Conservation (phyloP, 2,329 filamentous ascomycete genomes). For the Boeremia exigua region DNA sequence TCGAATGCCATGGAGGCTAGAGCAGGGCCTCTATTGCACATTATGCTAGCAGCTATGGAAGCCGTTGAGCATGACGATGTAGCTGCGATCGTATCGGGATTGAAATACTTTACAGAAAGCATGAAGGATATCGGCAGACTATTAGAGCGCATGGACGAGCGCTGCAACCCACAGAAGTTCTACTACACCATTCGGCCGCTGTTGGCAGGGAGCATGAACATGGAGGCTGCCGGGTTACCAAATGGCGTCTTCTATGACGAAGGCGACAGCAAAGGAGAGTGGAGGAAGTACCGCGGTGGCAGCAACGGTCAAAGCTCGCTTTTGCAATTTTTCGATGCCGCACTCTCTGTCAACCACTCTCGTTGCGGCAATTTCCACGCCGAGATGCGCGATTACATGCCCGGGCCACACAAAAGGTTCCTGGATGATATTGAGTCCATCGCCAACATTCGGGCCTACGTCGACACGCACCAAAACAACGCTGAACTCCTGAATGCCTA, state of each 20-base stretch:
- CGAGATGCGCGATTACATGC: conserved; percentile 64
- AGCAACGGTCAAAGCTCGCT: conserved; percentile 63
- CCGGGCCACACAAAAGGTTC: conserved; percentile 59
- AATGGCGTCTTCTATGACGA: conserved; percentile 61
- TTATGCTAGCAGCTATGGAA: conserved; percentile 56
- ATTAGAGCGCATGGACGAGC: conserved; percentile 59
- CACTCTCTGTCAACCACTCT: conserved; percentile 58
- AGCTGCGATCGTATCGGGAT: conserved; percentile 46
- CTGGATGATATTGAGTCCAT: conserved; percentile 54
- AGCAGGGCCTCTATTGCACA: conserved; percentile 54
- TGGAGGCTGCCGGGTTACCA: conserved; percentile 58
- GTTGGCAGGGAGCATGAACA: conserved; percentile 61
- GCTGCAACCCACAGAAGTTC: conserved; percentile 56
- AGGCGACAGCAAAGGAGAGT: conserved; percentile 55
- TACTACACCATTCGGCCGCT: conserved; percentile 61
- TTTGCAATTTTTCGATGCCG: conserved; percentile 61
- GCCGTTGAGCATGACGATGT: conserved; percentile 50
- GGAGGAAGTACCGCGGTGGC: conserved; percentile 59
- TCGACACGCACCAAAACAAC: conserved; percentile 43
- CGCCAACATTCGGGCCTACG: conserved; percentile 56
- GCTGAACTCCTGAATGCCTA: conserved; percentile 51
- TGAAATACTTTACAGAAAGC: conserved; percentile 51
- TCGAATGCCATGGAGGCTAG: conserved; percentile 61
- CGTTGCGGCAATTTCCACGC: conserved; percentile 45
- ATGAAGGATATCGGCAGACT: conserved; percentile 50